These are phyloP conservation scores for Penicillium antarcticum DNA, from an alignment of 495 filamentous ascomycete species.

Conservation along the genomic window DNA sequence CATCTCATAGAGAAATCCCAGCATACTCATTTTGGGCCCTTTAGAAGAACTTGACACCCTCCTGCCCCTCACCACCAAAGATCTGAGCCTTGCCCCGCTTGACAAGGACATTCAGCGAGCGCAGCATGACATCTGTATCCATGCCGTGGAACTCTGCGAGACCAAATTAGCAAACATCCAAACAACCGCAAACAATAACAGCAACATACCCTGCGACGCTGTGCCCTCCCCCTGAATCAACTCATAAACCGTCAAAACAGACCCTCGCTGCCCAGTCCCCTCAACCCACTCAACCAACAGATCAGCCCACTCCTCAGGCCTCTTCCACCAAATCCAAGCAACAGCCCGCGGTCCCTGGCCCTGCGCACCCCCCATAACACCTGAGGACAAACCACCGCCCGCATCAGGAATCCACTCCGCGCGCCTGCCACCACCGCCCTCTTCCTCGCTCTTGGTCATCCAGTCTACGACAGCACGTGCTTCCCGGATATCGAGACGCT, in stretches of 20 bases:
- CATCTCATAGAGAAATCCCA: slow-evolving; percentile 9
- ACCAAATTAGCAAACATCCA: slow-evolving; percentile 10
- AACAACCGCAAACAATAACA: not conserved
- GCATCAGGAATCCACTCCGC: slow-evolving; percentile 63
- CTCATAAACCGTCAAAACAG: slow-evolving; percentile 76
- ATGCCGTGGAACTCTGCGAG: slow-evolving; percentile 79
- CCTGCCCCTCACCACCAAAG: slow-evolving; percentile 80
- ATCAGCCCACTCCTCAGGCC: slow-evolving; percentile 72
- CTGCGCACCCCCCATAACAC: not conserved
- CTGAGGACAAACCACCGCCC: not conserved
- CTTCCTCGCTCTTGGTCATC: slow-evolving; percentile 64
- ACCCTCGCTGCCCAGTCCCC: slow-evolving; percentile 67
- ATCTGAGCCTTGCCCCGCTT: slow-evolving; percentile 90
- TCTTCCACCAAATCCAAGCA: slow-evolving; percentile 68
- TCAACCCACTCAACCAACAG: slow-evolving; percentile 64
- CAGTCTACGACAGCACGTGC: slow-evolving; percentile 66
- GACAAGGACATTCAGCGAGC: slow-evolving; percentile 73
- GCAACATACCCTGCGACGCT: slow-evolving; percentile 48
- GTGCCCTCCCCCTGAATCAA: slow-evolving; percentile 65
- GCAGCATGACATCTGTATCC: slow-evolving; percentile 74
- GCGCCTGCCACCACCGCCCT: slow-evolving; percentile 50
- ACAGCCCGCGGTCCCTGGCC: slow-evolving; percentile 29
- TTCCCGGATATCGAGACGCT: slow-evolving; percentile 58
- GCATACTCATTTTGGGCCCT: not conserved
- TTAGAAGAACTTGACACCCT: slow-evolving; percentile 96